Evolutionary conservation across 208 protist species (phyloP).

Genomic region (Leishmania martiniquensis): DNA sequence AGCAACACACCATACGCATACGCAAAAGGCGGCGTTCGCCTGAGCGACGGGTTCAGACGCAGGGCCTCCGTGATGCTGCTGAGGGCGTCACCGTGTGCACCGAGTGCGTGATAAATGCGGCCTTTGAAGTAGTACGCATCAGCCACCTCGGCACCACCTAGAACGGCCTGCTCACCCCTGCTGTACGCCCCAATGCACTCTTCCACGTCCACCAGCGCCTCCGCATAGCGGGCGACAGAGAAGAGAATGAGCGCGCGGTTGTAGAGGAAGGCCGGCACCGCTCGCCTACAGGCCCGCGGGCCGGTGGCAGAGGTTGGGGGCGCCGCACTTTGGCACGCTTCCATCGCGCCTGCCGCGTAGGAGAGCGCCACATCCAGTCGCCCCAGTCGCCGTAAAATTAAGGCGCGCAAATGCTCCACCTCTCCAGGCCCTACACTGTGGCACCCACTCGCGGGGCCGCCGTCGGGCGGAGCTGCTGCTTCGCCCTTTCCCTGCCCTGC

Average conservation of each 20-base stretch:
- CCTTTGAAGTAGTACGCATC: constrained; percentile 84
- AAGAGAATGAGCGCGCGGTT: constrained; percentile 54
- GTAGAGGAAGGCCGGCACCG: constrained; percentile 49
- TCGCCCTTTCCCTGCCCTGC: not conserved
- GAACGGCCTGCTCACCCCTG: not conserved
- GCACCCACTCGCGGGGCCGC: not conserved
- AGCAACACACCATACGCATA: constrained; percentile 62
- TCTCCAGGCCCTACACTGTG: constrained; percentile 10
- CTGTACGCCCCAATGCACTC: constrained; percentile 38
- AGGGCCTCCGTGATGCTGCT: constrained; percentile 63
- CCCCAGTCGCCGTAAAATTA: constrained; percentile 29
- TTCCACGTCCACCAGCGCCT: constrained; percentile 46
- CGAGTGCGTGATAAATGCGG: constrained; percentile 74
- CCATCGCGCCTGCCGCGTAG: constrained; percentile 27
- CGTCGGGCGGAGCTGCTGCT: not conserved
- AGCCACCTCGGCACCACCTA: constrained; percentile 8
- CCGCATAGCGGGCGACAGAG: constrained; percentile 37
- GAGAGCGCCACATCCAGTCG: constrained; percentile 23
- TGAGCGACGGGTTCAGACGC: constrained; percentile 42
- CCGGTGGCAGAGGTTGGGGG: not conserved
- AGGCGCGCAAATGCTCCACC: constrained; percentile 20
- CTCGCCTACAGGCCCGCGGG: constrained; percentile 13
- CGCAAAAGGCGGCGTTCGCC: constrained; percentile 37
- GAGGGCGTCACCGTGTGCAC: constrained; percentile 47
- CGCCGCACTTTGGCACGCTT: not conserved